These are phyloP conservation scores for Trichophyton simii DNA, from an alignment of 2,329 filamentous ascomycete species.

Conservation along the genomic window DNA sequence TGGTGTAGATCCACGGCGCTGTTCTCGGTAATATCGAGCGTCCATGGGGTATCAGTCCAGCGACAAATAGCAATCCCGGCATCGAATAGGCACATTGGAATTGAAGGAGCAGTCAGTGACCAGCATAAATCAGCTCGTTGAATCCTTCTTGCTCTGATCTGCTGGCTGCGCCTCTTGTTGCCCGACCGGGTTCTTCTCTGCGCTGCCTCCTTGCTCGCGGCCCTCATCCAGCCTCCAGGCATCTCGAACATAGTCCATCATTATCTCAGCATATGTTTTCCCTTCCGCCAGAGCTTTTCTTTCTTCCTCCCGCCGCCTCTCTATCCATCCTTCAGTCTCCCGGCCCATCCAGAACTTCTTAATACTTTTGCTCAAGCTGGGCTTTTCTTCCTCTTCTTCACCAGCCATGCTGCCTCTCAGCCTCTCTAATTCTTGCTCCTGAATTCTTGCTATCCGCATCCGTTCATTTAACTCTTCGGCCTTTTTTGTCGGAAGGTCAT, in stretches of 20 bases:
- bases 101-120: background rate
- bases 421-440: constrained; percentile 7
- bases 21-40: too few relatives aligned
- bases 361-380: constrained; percentile 11
- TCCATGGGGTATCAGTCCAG: background rate
- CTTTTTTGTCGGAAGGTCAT: constrained; percentile 15
- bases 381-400: constrained; percentile 15
- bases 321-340: constrained; percentile 29
- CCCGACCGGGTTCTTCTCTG: constrained; percentile 16
- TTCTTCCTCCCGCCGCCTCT: constrained; percentile 29
- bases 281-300: constrained; percentile 25
- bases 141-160: constrained; percentile 7
- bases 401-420: constrained; percentile 16
- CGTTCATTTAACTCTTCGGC: constrained; percentile 14
- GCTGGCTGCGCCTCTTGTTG: constrained; percentile 12
- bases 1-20: too few relatives aligned
- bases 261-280: constrained; percentile 35
- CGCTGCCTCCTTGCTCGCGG: constrained; percentile 10
- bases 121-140: background rate
- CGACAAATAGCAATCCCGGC: background rate
- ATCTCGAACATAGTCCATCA: constrained; percentile 33
- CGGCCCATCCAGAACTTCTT: constrained; percentile 23
- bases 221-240: constrained; percentile 23
- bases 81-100: too few relatives aligned
- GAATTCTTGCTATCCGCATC: constrained; percentile 9